These are phyloP conservation scores for Triticum monococcum DNA, from an alignment of 176 grass and related monocot species.

Conservation along the genomic window DNA sequence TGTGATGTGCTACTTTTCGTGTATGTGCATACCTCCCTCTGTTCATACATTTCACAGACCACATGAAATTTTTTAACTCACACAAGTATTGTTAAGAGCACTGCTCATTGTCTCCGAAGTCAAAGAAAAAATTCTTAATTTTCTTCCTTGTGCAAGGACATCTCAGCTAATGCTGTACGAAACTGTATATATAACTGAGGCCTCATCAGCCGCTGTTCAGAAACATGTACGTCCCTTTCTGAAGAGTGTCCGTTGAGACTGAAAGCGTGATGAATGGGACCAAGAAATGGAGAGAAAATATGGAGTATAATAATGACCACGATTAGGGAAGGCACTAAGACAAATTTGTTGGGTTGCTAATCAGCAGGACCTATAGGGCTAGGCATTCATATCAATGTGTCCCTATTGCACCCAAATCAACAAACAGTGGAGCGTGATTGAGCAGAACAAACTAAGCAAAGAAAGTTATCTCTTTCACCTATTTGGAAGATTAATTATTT, in stretches of 20 bases:
- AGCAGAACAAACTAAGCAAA: neutral
- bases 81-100: neutral
- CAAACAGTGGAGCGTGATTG: conserved; percentile 7
- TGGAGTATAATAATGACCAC: conserved; percentile 33
- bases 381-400: conserved; percentile 29
- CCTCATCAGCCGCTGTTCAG: conserved; percentile 39
- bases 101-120: conserved; percentile 31
- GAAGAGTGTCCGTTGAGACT: conserved; percentile 10
- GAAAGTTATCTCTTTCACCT: conserved; percentile 24
- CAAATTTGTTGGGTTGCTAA: conserved; percentile 36
- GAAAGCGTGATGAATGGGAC: conserved; percentile 26
- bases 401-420: conserved; percentile 37
- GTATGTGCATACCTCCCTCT: conserved; percentile 19
- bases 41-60: conserved; percentile 23
- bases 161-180: conserved; percentile 45
- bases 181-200: conserved; percentile 20
- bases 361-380: conserved; percentile 6
- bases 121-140: conserved; percentile 27
- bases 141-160: conserved; percentile 29
- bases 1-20: conserved; percentile 45
- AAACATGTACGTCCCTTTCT: conserved; percentile 23
- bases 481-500: conserved; percentile 20
- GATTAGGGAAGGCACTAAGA: conserved; percentile 18
- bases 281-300: conserved; percentile 36
- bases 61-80: conserved; percentile 19